phyloP scores from a whole-genome alignment of 345 rosid genomes.

The Hypericum perforatum region DNA sequence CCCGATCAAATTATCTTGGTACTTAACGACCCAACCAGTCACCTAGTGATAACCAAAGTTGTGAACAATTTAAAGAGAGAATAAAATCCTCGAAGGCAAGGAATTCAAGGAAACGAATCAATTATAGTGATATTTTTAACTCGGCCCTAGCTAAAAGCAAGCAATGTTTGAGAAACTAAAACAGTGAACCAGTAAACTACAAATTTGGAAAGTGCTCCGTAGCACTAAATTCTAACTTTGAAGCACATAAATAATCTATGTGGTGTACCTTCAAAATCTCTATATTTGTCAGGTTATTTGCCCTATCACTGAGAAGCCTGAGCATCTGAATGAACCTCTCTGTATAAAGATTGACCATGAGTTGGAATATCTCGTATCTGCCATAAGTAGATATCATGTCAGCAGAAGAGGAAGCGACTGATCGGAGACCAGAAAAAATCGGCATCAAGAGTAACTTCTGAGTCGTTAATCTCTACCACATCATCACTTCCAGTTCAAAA shows the following conservation, averaged over 20 bases:
- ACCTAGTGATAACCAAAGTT: conserved; percentile 44
- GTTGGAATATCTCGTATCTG: conserved; percentile 99
- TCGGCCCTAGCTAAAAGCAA: no score
- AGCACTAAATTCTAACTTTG: not conserved
- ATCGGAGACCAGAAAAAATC: no score
- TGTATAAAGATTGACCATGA: conserved; percentile 94
- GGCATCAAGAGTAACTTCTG: no score
- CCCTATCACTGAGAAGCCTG: conserved; percentile 90
- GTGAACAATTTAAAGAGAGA: conserved; percentile 11
- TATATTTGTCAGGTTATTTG: conserved; percentile 78
- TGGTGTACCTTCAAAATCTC: conserved; percentile 84
- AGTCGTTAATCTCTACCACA: no score
- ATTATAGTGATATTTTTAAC: no score
- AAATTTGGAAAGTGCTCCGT: no score
- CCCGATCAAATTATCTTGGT: conserved; percentile 90
- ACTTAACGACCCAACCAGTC: conserved; percentile 98
- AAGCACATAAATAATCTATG: conserved; percentile 7
- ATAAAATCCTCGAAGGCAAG: not conserved
- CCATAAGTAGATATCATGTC: conserved; percentile 17
- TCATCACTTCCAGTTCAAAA: no score
- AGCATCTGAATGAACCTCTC: conserved; percentile 99
- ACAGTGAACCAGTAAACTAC: no score
- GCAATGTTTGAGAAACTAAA: no score
- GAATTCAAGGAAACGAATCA: no score
- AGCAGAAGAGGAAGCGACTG: no score